These are phyloP conservation scores for Arthrinium phaeospermum DNA, from an alignment of 2,329 filamentous ascomycete species.

Conservation along the genomic window DNA sequence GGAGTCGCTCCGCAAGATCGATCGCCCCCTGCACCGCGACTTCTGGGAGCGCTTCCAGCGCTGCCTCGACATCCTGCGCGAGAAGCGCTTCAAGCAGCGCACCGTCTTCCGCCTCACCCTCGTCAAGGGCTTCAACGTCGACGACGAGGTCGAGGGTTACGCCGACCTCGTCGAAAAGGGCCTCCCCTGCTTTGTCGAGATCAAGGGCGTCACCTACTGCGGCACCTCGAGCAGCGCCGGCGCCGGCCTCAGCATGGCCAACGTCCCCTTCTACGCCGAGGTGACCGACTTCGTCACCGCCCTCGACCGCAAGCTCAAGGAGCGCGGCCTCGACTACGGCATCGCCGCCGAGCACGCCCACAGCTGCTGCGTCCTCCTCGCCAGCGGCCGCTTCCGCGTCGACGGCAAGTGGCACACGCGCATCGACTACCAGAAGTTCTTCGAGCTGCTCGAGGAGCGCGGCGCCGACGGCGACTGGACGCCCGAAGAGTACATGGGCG, in stretches of 20 bases:
- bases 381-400: constrained; percentile 78
- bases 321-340: constrained; percentile 79
- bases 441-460: constrained; percentile 77
- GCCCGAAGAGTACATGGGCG: constrained; percentile 90
- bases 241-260: constrained; percentile 93
- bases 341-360: constrained; percentile 95
- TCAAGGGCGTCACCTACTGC: constrained; percentile 97
- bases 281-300: constrained; percentile 82
- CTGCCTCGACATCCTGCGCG: constrained; percentile 87
- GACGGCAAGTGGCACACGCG: constrained; percentile 86
- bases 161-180: constrained; percentile 86
- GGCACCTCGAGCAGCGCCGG: constrained; percentile 85
- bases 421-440: constrained; percentile 91
- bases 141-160: constrained; percentile 90
- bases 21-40: constrained; percentile 89
- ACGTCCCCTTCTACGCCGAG: constrained; percentile 95
- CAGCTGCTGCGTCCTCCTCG: constrained; percentile 89
- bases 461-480: constrained; percentile 71
- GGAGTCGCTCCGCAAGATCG: constrained; percentile 85
- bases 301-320: constrained; percentile 71
- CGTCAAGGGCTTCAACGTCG: constrained; percentile 97
- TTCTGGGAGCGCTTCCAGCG: constrained; percentile 96
- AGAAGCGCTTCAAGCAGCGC: constrained; percentile 82
- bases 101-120: constrained; percentile 95
- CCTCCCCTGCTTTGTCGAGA: constrained; percentile 89